These are phyloP conservation scores for Ilex paraguariensis DNA, from an alignment of 305 asterid species.

Conservation along the genomic window DNA sequence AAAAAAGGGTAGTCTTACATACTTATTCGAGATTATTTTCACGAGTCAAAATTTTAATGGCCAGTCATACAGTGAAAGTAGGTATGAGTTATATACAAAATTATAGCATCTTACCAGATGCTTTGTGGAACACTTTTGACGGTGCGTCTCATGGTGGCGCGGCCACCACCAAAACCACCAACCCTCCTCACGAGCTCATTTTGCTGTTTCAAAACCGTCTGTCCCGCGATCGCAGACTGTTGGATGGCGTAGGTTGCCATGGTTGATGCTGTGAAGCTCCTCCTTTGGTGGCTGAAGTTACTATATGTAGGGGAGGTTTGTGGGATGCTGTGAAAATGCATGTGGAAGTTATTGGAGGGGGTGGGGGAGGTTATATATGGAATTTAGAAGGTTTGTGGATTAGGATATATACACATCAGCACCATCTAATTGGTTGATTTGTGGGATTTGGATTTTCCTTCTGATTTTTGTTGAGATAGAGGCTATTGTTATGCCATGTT, in stretches of 20 bases:
- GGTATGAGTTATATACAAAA: too few species aligned
- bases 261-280: neutral
- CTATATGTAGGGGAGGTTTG: conserved; percentile 1
- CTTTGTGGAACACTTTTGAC: conserved; percentile 79
- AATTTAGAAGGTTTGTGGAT: conserved; percentile 32
- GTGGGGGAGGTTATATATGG: conserved; percentile 17
- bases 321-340: conserved; percentile 2
- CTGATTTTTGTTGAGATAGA: conserved; percentile 23
- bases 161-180: conserved; percentile 51
- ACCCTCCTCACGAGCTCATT: conserved; percentile 55
- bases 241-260: conserved; percentile 84
- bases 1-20: too few species aligned
- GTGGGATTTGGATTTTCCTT: conserved; percentile 33
- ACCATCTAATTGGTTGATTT: conserved; percentile 44
- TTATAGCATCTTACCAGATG: conserved; percentile 52
- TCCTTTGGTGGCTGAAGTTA: neutral
- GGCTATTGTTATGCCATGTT: conserved; percentile 51
- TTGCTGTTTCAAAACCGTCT: conserved; percentile 51
- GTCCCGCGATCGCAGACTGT: conserved; percentile 76
- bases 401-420: conserved; percentile 33
- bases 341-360: neutral
- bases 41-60: too few species aligned
- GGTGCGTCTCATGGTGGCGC: conserved; percentile 88
- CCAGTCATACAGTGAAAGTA: too few species aligned
- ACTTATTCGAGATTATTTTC: too few species aligned